Evolutionary conservation across 2,329 filamentous ascomycete species (phyloP).

Genomic region (Aspergillus quadrilineatus): DNA sequence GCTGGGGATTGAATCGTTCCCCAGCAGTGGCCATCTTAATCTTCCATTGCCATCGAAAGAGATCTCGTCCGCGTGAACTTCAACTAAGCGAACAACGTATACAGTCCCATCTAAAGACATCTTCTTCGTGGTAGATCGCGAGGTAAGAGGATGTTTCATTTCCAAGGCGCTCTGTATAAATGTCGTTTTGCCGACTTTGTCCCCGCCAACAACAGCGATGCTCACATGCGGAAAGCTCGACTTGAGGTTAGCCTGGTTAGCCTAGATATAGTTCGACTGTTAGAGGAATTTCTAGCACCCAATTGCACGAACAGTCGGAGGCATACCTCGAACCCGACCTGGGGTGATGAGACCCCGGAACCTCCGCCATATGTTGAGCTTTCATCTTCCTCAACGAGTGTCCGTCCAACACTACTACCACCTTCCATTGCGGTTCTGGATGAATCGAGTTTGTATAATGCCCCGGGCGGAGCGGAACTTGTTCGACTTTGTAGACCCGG

Average conservation of each 20-base stretch:
- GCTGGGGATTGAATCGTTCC: constrained; percentile 67
- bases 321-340: constrained; percentile 30
- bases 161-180: constrained; percentile 60
- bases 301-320: background rate
- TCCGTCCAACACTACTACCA: constrained; percentile 21
- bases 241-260: constrained; percentile 27
- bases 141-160: constrained; percentile 46
- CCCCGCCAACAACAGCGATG: constrained; percentile 57
- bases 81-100: constrained; percentile 59
- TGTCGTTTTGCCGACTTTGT: constrained; percentile 58
- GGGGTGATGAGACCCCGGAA: constrained; percentile 18
- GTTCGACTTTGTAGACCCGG: constrained; percentile 36
- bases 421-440: constrained; percentile 21
- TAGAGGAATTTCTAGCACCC: constrained; percentile 7
- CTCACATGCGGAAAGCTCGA: constrained; percentile 54
- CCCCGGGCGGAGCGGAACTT: constrained; percentile 35
- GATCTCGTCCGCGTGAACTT: constrained; percentile 55
- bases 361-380: constrained; percentile 14
- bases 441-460: constrained; percentile 28
- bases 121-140: constrained; percentile 49
- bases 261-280: constrained; percentile 19
- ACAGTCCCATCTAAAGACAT: constrained; percentile 57
- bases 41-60: constrained; percentile 49
- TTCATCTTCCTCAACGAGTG: constrained; percentile 35
- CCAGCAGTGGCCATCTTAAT: constrained; percentile 52